phyloP scores from a whole-genome alignment of 768 basidiomycete genomes.

The Dictyophora rubrovolvata region DNA sequence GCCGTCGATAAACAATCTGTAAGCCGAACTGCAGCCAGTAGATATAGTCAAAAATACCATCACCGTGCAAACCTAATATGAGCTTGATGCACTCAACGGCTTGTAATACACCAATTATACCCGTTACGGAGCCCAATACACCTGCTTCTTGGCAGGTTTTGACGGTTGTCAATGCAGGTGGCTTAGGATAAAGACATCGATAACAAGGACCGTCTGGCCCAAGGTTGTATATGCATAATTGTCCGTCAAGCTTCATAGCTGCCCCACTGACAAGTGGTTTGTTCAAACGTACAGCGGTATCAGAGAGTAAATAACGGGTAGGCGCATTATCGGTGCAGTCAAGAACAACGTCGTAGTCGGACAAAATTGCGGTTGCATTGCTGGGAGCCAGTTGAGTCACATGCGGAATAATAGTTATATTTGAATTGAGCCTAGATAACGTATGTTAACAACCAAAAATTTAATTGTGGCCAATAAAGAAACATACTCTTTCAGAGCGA shows the following conservation, averaged over 20 bases:
- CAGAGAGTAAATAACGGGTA: constrained; percentile 88
- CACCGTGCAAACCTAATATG: constrained; percentile 57
- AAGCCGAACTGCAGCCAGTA: neutral
- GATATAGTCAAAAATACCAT: constrained; percentile 9
- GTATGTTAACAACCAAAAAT: constrained; percentile 3
- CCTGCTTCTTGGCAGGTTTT: constrained; percentile 86
- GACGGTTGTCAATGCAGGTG: constrained; percentile 50
- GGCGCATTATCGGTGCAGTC: constrained; percentile 94
- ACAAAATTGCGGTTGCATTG: constrained; percentile 57
- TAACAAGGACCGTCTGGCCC: constrained; percentile 76
- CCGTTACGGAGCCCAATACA: constrained; percentile 81
- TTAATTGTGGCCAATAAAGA: neutral
- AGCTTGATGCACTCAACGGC: constrained; percentile 83
- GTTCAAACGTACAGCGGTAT: constrained; percentile 63
- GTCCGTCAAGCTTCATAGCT: constrained; percentile 78
- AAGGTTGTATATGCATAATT: constrained; percentile 67
- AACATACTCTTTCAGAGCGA: constrained; percentile 53
- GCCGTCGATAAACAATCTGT: constrained; percentile 2
- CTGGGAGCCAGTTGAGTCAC: constrained; percentile 40
- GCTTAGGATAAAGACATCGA: constrained; percentile 82
- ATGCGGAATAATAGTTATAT: constrained; percentile 47
- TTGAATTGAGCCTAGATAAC: constrained; percentile 74
- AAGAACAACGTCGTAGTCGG: constrained; percentile 63
- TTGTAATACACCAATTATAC: constrained; percentile 82
- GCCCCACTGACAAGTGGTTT: constrained; percentile 89